These are phyloP conservation scores for Schwanniomyces polymorphus DNA, from an alignment of 805 yeast species.

Conservation along the genomic window DNA sequence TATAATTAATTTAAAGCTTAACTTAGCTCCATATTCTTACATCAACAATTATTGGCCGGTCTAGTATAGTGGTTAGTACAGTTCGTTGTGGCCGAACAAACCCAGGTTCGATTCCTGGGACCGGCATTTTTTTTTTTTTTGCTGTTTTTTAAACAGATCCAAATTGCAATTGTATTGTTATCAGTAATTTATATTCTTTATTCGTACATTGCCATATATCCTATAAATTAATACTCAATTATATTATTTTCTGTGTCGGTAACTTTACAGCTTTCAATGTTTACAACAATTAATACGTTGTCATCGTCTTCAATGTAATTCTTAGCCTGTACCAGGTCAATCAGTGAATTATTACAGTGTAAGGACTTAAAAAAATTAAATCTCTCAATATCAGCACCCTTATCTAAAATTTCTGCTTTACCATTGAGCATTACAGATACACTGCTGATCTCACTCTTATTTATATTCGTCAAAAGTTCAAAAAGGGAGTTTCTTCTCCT, in stretches of 20 bases:
- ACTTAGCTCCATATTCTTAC: too few relatives aligned
- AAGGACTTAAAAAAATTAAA: conserved; percentile 60
- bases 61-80: conserved; percentile 52
- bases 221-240: conserved; percentile 22
- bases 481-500: conserved; percentile 27
- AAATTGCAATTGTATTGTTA: not conserved
- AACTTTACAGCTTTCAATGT: conserved; percentile 67
- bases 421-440: conserved; percentile 84
- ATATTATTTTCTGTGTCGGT: conserved; percentile 75
- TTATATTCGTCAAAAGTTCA: conserved; percentile 69
- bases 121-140: conserved; percentile 31
- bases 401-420: conserved; percentile 52
- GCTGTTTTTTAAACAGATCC: not conserved
- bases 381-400: conserved; percentile 40
- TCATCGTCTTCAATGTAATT: conserved; percentile 52
- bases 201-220: not conserved
- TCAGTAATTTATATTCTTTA: not conserved
- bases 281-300: conserved; percentile 64
- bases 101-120: conserved; percentile 55
- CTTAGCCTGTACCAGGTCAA: conserved; percentile 65
- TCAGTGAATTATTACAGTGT: conserved; percentile 63
- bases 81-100: conserved; percentile 50
- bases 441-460: conserved; percentile 76
- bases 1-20: too few relatives aligned
- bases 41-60: conserved; percentile 28